Conservation (phyloP, 129 eudicot genomes). For the Helichrysum umbraculigerum region DNA sequence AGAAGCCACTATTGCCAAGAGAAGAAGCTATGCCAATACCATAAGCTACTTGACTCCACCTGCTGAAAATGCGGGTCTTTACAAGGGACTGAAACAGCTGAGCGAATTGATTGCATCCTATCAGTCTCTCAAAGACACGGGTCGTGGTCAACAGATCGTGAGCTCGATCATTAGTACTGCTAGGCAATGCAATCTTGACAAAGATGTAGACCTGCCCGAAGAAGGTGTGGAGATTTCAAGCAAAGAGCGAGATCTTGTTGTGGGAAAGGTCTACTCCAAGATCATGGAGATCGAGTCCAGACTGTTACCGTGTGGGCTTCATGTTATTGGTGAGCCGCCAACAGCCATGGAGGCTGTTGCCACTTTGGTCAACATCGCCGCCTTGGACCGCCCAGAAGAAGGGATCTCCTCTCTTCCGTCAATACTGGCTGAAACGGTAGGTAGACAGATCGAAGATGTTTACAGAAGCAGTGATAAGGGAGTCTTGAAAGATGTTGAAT, state of each 20-base stretch:
- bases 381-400: constrained; percentile 94
- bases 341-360: constrained; percentile 98
- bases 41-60: constrained; percentile 98
- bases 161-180: constrained; percentile 95
- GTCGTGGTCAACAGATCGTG: constrained; percentile 96
- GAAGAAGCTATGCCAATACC: constrained; percentile 95
- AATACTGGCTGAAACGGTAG: constrained; percentile 81
- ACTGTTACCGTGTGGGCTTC: constrained; percentile 95
- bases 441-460: constrained; percentile 87
- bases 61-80: constrained; percentile 98
- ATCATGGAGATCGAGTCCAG: constrained; percentile 99
- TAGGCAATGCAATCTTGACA: constrained; percentile 95
- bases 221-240: constrained; percentile 73
- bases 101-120: constrained; percentile 92
- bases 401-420: constrained; percentile 80
- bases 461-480: constrained; percentile 95
- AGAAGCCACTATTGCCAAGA: constrained; percentile 93
- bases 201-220: constrained; percentile 94
- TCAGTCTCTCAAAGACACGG: constrained; percentile 93
- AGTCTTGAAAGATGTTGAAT: constrained; percentile 80
- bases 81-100: constrained; percentile 97
- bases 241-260: constrained; percentile 83
- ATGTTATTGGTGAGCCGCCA: constrained; percentile 98
- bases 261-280: constrained; percentile 94
- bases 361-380: constrained; percentile 94